Evolutionary conservation across 1,284 basidiomycete genomes (phyloP).

Genomic region (Psilocybe mexicana): DNA sequence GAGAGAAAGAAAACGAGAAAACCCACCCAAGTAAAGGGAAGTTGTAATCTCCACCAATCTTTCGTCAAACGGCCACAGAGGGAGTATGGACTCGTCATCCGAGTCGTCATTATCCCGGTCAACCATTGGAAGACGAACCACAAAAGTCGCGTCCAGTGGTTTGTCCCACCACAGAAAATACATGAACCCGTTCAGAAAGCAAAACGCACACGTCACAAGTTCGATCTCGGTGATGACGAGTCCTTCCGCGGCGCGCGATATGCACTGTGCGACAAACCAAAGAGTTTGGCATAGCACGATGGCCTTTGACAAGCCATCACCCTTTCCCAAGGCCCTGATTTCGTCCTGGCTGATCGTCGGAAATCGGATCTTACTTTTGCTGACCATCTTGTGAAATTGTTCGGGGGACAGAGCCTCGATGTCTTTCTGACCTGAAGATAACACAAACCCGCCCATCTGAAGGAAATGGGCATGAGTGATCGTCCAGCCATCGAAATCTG

Average conservation of each 20-base stretch:
- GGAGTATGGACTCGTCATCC: no score
- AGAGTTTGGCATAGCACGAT: slow-evolving; percentile 17
- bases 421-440: slow-evolving; percentile 8
- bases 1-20: no score
- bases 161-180: slow-evolving; percentile 25
- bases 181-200: slow-evolving; percentile 16
- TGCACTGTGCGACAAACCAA: slow-evolving; percentile 20
- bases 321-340: slow-evolving; percentile 27
- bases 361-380: slow-evolving; percentile 3
- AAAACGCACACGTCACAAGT: slow-evolving; percentile 17
- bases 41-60: no score
- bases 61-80: no score
- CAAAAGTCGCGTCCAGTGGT: slow-evolving; percentile 13
- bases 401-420: neutral
- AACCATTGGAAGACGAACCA: no score
- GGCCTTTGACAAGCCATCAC: slow-evolving; percentile 14
- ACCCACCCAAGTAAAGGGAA: no score
- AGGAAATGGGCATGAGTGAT: slow-evolving; percentile 27
- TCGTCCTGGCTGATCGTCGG: slow-evolving; percentile 16
- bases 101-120: no score
- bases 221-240: slow-evolving; percentile 18
- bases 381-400: neutral
- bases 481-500: slow-evolving; percentile 7
- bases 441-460: slow-evolving; percentile 30
- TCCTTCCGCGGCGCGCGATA: slow-evolving; percentile 4